A percentile compares a stretch with the other conserved stretches of the same genome.
phyloP scores from a whole-genome alignment of 208 protist species.

The Leishmania mexicana region DNA sequence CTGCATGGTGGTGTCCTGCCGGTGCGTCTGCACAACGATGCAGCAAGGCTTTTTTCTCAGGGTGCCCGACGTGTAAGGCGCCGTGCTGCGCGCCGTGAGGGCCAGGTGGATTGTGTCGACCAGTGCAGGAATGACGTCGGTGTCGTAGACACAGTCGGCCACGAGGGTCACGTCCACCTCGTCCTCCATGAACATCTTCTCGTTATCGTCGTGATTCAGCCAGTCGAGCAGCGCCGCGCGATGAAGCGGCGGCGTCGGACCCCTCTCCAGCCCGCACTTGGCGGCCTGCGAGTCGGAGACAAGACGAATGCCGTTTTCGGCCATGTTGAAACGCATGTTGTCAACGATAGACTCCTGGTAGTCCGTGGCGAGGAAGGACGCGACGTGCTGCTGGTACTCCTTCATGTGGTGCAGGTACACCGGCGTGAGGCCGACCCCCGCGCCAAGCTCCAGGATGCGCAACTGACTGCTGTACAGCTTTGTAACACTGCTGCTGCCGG shows the following conservation, averaged over 20 bases:
- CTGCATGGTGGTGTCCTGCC: conserved; percentile 80
- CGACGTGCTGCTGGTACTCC: conserved; percentile 45
- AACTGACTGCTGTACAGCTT: conserved; percentile 34
- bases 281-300: conserved; percentile 31
- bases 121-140: conserved; percentile 54
- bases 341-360: conserved; percentile 74
- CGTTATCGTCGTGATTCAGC: conserved; percentile 44
- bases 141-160: conserved; percentile 87
- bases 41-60: conserved; percentile 31
- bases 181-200: conserved; percentile 43
- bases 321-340: conserved; percentile 73
- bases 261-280: conserved; percentile 31
- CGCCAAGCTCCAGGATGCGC: conserved; percentile 74
- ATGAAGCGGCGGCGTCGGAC: conserved; percentile 38
- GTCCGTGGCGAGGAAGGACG: conserved; percentile 57
- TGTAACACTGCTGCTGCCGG: neutral
- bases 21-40: conserved; percentile 86
- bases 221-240: conserved; percentile 64
- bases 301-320: conserved; percentile 34
- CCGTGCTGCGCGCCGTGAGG: conserved; percentile 14
- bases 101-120: conserved; percentile 54
- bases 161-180: conserved; percentile 64
- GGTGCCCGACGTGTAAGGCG: neutral
- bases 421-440: conserved; percentile 74
- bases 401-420: conserved; percentile 48